Evolutionary conservation across 1,139 yeast species (phyloP).

Genomic region (Pichiaceae sp.): DNA sequence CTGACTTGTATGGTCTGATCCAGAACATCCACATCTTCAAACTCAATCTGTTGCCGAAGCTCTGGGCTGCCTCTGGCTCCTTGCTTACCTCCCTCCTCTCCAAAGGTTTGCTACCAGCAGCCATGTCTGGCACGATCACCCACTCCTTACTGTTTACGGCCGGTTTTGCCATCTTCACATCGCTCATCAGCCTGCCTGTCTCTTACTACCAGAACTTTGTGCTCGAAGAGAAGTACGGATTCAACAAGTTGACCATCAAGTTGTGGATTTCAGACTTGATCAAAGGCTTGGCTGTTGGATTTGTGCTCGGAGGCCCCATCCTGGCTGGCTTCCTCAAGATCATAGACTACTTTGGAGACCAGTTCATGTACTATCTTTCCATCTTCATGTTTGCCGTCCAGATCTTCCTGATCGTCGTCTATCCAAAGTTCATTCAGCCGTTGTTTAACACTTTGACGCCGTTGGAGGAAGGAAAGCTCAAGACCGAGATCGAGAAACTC

Average conservation of each 20-base stretch:
- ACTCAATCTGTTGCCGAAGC: constrained; percentile 55
- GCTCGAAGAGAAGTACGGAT: constrained; percentile 86
- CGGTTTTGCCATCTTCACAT: constrained; percentile 37
- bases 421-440: constrained; percentile 84
- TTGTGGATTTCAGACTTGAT: constrained; percentile 68
- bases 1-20: constrained; percentile 41
- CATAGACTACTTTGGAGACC: constrained; percentile 69
- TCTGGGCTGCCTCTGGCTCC: constrained; percentile 47
- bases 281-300: constrained; percentile 47
- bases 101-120: constrained; percentile 30
- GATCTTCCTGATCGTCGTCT: constrained; percentile 58
- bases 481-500: constrained; percentile 68
- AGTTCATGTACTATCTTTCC: constrained; percentile 74
- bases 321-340: constrained; percentile 72
- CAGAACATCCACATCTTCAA: constrained; percentile 53
- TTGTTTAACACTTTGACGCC: constrained; percentile 87
- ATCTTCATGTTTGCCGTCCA: constrained; percentile 63
- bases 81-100: constrained; percentile 14
- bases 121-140: constrained; percentile 44
- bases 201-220: constrained; percentile 76
- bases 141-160: constrained; percentile 63
- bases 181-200: constrained; percentile 54
- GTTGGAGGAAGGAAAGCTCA: constrained; percentile 82
- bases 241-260: constrained; percentile 70
- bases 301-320: constrained; percentile 63